phyloP scores from a whole-genome alignment of 495 filamentous ascomycete genomes.

The Penicillium soppii region DNA sequence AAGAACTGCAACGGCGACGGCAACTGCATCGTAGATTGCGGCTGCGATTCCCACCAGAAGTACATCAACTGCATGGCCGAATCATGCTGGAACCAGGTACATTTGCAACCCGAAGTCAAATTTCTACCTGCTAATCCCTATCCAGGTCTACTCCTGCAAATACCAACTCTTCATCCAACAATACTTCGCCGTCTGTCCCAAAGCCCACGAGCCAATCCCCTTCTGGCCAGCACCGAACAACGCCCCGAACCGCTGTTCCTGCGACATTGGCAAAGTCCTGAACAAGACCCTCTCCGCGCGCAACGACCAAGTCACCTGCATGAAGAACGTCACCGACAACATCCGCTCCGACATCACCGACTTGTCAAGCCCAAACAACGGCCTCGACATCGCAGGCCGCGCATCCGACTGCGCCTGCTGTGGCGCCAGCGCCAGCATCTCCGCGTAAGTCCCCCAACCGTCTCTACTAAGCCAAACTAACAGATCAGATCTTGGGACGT shows the following conservation, averaged over 20 bases:
- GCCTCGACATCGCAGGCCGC: slow-evolving; percentile 15
- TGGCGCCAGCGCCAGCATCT: slow-evolving; percentile 29
- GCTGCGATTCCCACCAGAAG: slow-evolving; percentile 26
- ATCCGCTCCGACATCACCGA: slow-evolving; percentile 11
- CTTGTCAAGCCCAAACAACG: slow-evolving; percentile 13
- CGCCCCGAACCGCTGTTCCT: slow-evolving; percentile 33
- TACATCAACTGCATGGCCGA: slow-evolving; percentile 35
- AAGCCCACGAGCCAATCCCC: slow-evolving; percentile 26
- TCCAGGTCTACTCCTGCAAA: slow-evolving; percentile 34
- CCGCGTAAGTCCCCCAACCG: slow-evolving; percentile 15
- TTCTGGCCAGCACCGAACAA: slow-evolving; percentile 35
- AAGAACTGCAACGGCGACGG: slow-evolving; percentile 21
- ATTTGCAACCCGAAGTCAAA: background rate
- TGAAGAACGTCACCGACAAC: slow-evolving; percentile 19
- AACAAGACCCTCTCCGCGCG: slow-evolving; percentile 21
- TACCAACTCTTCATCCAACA: slow-evolving; percentile 35
- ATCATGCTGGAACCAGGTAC: slow-evolving; percentile 33
- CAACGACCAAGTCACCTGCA: slow-evolving; percentile 22
- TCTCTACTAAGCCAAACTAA: background rate
- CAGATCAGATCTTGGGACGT: slow-evolving; percentile 22
- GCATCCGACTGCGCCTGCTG: slow-evolving; percentile 28
- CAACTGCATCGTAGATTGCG: slow-evolving; percentile 26
- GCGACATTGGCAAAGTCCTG: slow-evolving; percentile 29
- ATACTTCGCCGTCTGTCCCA: slow-evolving; percentile 32
- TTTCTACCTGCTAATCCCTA: background rate